Evolutionary conservation across 345 rosid genomes (phyloP).

Genomic region (Passiflora organensis): DNA sequence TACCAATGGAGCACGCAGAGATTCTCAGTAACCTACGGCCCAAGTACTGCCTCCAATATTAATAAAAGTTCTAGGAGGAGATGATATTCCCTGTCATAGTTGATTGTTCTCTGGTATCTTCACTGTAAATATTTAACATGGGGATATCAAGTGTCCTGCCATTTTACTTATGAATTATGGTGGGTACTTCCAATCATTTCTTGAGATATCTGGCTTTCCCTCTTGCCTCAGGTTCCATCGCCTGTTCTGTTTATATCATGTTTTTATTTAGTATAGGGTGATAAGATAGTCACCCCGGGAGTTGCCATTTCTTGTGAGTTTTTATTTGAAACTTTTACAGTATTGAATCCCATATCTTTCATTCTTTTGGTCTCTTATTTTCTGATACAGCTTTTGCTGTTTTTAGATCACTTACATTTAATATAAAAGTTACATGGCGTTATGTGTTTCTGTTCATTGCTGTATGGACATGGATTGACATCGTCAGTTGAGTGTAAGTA

Average conservation of each 20-base stretch:
- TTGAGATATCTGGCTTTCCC: not conserved
- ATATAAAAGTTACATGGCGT: no score
- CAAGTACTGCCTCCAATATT: conserved; percentile 41
- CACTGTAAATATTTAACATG: not conserved
- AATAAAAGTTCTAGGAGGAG: not conserved
- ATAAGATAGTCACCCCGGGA: no score
- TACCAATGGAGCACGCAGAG: conserved; percentile 56
- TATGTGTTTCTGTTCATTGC: no score
- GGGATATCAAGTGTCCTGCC: not conserved
- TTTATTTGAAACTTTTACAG: no score
- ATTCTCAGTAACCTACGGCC: conserved; percentile 47
- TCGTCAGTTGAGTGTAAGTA: no score
- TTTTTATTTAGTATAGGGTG: not conserved
- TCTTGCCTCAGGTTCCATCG: not conserved
- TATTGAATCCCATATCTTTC: no score
- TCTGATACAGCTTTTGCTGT: no score
- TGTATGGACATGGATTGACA: no score
- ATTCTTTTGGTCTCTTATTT: no score
- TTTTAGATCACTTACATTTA: no score
- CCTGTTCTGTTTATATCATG: not conserved
- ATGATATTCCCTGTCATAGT: not conserved
- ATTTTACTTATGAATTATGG: not conserved
- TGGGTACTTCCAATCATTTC: not conserved
- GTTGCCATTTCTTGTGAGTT: no score
- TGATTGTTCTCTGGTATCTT: not conserved